A percentile compares a stretch with the other conserved stretches of the same genome.
phyloP scores from a whole-genome alignment of 306 rosid species.

The Alnus rubra region DNA sequence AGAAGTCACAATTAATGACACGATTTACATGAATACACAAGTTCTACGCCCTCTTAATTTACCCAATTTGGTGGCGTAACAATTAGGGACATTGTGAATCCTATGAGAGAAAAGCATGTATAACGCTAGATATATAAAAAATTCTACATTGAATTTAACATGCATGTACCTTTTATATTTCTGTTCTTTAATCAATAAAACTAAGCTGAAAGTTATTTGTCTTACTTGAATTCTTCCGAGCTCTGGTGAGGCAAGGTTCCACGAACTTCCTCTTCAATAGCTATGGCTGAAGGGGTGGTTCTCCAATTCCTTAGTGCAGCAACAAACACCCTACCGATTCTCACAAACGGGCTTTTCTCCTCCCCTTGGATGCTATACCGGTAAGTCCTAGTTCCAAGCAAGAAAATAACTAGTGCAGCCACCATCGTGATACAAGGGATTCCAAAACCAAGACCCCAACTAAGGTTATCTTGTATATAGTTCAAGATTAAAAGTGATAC shows the following conservation, averaged over 20 bases:
- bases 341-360: constrained; percentile 42
- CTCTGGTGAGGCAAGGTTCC: constrained; percentile 25
- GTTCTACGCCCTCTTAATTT: too few relatives aligned
- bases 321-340: constrained; percentile 45
- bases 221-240: constrained; percentile 47
- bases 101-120: too few relatives aligned
- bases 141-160: too few relatives aligned
- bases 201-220: background rate
- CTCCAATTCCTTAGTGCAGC: constrained; percentile 38
- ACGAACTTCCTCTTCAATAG: constrained; percentile 19
- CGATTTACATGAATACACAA: too few relatives aligned
- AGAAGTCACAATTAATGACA: too few relatives aligned
- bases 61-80: too few relatives aligned
- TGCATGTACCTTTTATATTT: too few relatives aligned
- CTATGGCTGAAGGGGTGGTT: constrained; percentile 5
- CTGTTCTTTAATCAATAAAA: background rate
- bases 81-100: too few relatives aligned
- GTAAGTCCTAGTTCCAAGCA: constrained; percentile 56
- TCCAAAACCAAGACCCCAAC: constrained; percentile 74
- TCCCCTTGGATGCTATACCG: constrained; percentile 32
- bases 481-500: constrained; percentile 34
- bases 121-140: too few relatives aligned
- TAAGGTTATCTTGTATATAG: constrained; percentile 53
- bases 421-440: constrained; percentile 54
- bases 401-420: constrained; percentile 49